Percentiles rank a stretch among this genome's conserved stretches.
Conservation (phyloP, 2,329 filamentous ascomycete genomes). For the Cladosporium oxysporum region DNA sequence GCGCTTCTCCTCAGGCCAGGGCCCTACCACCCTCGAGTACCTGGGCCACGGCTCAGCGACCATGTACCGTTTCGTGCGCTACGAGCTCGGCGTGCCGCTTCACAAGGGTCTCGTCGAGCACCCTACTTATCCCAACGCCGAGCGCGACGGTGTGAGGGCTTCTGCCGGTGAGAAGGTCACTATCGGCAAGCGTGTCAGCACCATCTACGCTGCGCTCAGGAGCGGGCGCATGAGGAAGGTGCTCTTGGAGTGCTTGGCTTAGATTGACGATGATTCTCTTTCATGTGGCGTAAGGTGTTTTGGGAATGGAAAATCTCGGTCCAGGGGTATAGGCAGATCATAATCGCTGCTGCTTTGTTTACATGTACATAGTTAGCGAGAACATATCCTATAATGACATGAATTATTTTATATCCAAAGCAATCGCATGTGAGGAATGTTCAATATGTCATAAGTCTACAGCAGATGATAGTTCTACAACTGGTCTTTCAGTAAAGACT, state of each 20-base stretch:
- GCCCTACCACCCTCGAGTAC: conserved; percentile 19
- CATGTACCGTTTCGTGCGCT: conserved; percentile 30
- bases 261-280: background rate
- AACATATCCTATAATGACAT: background rate
- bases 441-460: background rate
- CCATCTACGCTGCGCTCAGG: conserved; percentile 31
- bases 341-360: background rate
- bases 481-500: background rate
- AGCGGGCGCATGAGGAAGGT: conserved; percentile 26
- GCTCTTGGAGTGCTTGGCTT: conserved; percentile 22
- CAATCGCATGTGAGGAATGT: too few relatives aligned
- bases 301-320: background rate
- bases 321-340: background rate
- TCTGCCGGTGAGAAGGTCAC: conserved; percentile 23
- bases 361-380: background rate
- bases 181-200: conserved; percentile 27
- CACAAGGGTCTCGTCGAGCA: conserved; percentile 31
- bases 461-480: background rate
- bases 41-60: conserved; percentile 26
- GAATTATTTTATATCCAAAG: background rate
- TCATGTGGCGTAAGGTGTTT: background rate
- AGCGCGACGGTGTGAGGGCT: conserved; percentile 20
- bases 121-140: conserved; percentile 23
- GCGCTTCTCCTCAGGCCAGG: conserved; percentile 15
- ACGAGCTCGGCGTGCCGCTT: conserved; percentile 25